Base-by-base conservation (phyloP, 192 early-diverging fungal species). In the Backusella morwellensis region DNA sequence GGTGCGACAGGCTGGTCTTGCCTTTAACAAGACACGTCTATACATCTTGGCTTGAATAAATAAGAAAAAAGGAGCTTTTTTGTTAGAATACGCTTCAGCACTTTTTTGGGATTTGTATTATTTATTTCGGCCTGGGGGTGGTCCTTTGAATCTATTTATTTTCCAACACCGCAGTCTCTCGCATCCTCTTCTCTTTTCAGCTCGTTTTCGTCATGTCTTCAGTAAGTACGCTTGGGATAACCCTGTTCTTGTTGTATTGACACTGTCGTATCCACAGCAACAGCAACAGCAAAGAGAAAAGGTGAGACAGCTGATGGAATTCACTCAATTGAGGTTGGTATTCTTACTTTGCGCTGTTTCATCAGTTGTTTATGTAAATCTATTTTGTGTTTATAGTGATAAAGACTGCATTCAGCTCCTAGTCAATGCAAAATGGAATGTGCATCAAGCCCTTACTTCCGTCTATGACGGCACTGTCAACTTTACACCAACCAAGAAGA, bases 381-480 rank as follows among this genome's bases (percentile, higher is more conserved):
- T 74, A 6, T 17, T 15, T 21, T n/a, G 50, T 59, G 34, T 38
- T n/a, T 23, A 26, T 80, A 93, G 92, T 73, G 91, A 92, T 44
- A 80, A 84, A 32, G 74, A 83, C 0, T 90, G 91, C 35, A 78
- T 85, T 12, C 76, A 80, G 40, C 75, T 82, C 75, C 87, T 93
- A 47, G 89, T 77, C 72, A 84, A 86, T 42, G 73, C 67, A 74
- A 89, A 88, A 54, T 94, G 93, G 93, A 88, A 93, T 74, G 63
- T 94, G 1, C 87, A 93, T 66, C 75, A 78, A 17, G 92, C 94
- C 8, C 85, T 93, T 21, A 89, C 93, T 76, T 78, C 78, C 26
- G 92, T 81, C 77, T 95, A 88, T 73, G 80, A 84, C 15, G 70
- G 85, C 40, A 70, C 80, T 23, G 38, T 47, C 15, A 75, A 70